These are phyloP conservation scores for Neurospora sp. DNA, from an alignment of 2,329 filamentous ascomycete species.

Conservation along the genomic window DNA sequence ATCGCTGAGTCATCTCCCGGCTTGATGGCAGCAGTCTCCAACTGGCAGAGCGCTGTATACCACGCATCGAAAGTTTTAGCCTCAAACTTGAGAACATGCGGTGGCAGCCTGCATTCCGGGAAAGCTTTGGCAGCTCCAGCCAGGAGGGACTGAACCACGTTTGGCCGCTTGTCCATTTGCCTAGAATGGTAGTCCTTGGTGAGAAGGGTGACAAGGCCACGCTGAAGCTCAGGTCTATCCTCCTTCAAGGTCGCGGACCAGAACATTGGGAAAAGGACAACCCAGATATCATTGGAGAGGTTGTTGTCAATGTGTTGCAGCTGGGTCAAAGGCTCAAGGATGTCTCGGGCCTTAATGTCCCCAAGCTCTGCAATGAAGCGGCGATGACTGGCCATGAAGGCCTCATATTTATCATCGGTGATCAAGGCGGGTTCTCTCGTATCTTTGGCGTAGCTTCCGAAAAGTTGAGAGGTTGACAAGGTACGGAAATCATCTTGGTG, in stretches of 20 bases:
- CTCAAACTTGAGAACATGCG: slow-evolving; percentile 91
- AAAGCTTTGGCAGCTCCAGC: slow-evolving; percentile 77
- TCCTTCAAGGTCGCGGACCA: slow-evolving; percentile 85
- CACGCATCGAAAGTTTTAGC: slow-evolving; percentile 91
- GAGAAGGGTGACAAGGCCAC: slow-evolving; percentile 78
- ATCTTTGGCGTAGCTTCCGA: slow-evolving; percentile 65
- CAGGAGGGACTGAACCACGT: slow-evolving; percentile 86
- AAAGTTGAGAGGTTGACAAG: slow-evolving; percentile 63
- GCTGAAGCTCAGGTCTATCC: slow-evolving; percentile 81
- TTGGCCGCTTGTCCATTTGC: slow-evolving; percentile 89
- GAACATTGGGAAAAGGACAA: slow-evolving; percentile 80
- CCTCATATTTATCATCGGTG: slow-evolving; percentile 72
- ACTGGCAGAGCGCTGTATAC: slow-evolving; percentile 87
- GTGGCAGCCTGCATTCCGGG: slow-evolving; percentile 84
- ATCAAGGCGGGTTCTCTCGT: slow-evolving; percentile 53
- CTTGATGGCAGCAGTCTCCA: slow-evolving; percentile 80
- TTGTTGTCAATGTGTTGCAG: slow-evolving; percentile 81
- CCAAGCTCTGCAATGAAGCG: slow-evolving; percentile 77
- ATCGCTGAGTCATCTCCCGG: slow-evolving; percentile 75
- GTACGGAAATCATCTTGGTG: slow-evolving; percentile 77
- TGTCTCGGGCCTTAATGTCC: slow-evolving; percentile 77
- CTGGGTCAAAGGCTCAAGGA: slow-evolving; percentile 83
- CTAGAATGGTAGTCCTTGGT: slow-evolving; percentile 94
- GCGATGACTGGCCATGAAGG: slow-evolving; percentile 65
- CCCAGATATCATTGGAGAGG: slow-evolving; percentile 83